Percentiles rank a stretch among this genome's conserved stretches.
phyloP scores from a whole-genome alignment of 805 yeast species.

The Helenozyma rhizophorensis region DNA sequence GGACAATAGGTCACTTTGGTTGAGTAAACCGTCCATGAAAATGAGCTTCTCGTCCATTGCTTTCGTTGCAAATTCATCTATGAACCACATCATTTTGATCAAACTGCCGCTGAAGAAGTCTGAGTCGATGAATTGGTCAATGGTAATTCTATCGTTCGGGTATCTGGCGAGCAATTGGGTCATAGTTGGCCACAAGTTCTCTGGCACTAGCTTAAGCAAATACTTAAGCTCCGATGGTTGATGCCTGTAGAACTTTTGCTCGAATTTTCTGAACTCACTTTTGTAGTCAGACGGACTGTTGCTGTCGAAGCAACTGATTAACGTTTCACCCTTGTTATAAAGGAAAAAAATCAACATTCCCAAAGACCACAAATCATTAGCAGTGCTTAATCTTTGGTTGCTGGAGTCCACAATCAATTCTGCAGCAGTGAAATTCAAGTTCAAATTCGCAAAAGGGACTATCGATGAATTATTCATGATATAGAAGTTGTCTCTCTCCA shows the following conservation, averaged over 20 bases:
- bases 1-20: conserved; percentile 19
- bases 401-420: conserved; percentile 64
- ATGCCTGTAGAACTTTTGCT: conserved; percentile 39
- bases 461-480: conserved; percentile 72
- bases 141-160: conserved; percentile 52
- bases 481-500: conserved; percentile 52
- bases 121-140: conserved; percentile 67
- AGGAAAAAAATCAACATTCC: conserved; percentile 73
- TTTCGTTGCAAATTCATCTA: conserved; percentile 81
- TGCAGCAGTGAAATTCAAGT: conserved; percentile 78
- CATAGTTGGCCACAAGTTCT: conserved; percentile 44
- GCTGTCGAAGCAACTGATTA: conserved; percentile 37
- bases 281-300: conserved; percentile 60
- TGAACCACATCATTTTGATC: conserved; percentile 70
- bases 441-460: conserved; percentile 71
- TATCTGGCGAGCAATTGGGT: conserved; percentile 53
- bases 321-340: conserved; percentile 51
- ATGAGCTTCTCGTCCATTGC: conserved; percentile 59
- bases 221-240: conserved; percentile 32
- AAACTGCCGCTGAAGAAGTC: conserved; percentile 79
- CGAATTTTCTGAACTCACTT: conserved; percentile 47
- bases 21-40: conserved; percentile 63
- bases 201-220: conserved; percentile 56
- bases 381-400: conserved; percentile 47
- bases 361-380: conserved; percentile 79